Percentiles rank a stretch among this genome's conserved stretches.
These are phyloP conservation scores for Vinca major DNA, from an alignment of 305 asterid species.

Conservation along the genomic window DNA sequence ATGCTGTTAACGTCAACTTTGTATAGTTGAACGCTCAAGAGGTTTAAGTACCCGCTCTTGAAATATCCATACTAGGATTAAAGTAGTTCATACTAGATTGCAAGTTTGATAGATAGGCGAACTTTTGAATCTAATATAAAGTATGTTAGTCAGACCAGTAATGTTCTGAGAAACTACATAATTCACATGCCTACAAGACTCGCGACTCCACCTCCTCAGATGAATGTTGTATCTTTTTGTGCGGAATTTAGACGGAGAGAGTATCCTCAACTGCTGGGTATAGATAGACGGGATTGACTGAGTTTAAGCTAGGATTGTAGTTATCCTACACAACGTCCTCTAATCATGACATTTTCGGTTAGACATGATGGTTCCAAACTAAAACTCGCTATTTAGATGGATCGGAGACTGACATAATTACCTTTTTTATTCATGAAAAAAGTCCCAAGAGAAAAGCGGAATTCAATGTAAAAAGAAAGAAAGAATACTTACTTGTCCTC, in stretches of 20 bases:
- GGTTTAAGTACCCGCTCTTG: too few relatives aligned
- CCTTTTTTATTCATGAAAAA: not conserved
- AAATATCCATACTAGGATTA: too few relatives aligned
- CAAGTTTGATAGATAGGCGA: not conserved
- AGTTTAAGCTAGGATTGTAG: too few relatives aligned
- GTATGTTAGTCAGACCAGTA: not conserved
- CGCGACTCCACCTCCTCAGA: not conserved
- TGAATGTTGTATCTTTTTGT: not conserved
- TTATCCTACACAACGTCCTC: not conserved
- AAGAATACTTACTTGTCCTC: conserved; percentile 55
- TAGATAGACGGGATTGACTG: not conserved
- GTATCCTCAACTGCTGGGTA: not conserved
- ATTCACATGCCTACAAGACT: not conserved
- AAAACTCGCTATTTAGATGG: not conserved
- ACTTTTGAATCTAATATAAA: not conserved
- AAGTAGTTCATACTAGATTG: not conserved
- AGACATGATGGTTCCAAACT: not conserved
- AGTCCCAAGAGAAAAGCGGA: not conserved
- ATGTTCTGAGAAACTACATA: not conserved
- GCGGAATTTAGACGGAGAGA: not conserved
- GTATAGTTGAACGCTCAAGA: not conserved
- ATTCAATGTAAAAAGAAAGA: not conserved
- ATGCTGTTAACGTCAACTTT: not conserved
- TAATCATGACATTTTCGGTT: not conserved
- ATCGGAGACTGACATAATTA: too few relatives aligned